phyloP scores from a whole-genome alignment of 23 red algal species.

The Cyanidioschyzon merolae region DNA sequence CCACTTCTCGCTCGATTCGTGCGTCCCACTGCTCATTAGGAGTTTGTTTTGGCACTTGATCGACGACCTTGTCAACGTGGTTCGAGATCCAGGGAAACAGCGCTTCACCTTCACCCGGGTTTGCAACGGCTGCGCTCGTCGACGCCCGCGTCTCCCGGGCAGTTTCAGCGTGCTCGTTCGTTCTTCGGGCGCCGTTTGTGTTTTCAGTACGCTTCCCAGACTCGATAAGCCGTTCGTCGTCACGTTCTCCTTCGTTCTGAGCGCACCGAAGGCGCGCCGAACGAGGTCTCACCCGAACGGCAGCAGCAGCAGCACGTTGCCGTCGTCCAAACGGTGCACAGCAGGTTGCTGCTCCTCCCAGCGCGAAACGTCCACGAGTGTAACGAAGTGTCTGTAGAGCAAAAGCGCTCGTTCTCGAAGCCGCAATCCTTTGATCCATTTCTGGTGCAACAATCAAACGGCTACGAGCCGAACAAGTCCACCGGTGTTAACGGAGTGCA shows the following conservation, averaged over 20 bases:
- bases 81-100: background rate
- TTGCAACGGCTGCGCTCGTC: background rate
- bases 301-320: too few relatives aligned
- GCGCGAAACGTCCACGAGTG: too few relatives aligned
- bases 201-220: background rate
- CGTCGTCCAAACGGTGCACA: too few relatives aligned
- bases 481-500: too few relatives aligned
- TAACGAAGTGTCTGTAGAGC: too few relatives aligned
- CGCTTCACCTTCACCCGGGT: background rate
- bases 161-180: background rate
- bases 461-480: too few relatives aligned
- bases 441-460: too few relatives aligned
- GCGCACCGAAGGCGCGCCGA: background rate
- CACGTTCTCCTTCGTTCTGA: background rate
- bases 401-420: too few relatives aligned
- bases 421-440: too few relatives aligned
- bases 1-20: background rate
- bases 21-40: background rate
- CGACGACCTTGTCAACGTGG: background rate
- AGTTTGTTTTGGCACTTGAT: background rate
- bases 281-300: too few relatives aligned
- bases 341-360: too few relatives aligned
- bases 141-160: background rate
- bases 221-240: background rate
- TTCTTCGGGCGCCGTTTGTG: background rate